Evolutionary conservation across 2,329 filamentous ascomycete species (phyloP), one percentile per base, ranked within the genome.

Genomic region (Monilinia vaccinii-corymbosi): DNA sequence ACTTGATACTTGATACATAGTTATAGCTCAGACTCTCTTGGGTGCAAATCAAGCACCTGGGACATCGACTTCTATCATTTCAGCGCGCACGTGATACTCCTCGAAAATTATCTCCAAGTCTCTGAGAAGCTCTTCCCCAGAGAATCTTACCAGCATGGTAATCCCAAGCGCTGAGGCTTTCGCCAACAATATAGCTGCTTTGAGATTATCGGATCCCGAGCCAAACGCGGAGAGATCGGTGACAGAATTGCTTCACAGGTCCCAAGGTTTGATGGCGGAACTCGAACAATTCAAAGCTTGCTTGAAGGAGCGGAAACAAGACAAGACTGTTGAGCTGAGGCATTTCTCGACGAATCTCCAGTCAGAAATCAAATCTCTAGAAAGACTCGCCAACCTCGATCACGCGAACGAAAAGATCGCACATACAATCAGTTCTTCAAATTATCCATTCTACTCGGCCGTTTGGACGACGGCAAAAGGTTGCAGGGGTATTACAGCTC

Each of bases 371-470:
- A 76, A 73, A 61, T 73, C 74, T 45, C 66, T 82, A 47, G 72
- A 79, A 62, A 78, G 74, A 67, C 62, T 70, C 16, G 64, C 61
- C 50, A 56, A 60, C 9, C 14, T 66, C 49, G 66, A 70, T 56
- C 65, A 66, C 25, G 62, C 63, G 1, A 63, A 63, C 46, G 68
- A 66, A 48, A 72, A 74, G 58, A 69, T 75, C 18, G 69, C 76
- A n/a, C 82, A 87, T 68, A 78, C 81, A 32, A 74, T 87, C 49
- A 77, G 80, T 53, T 86, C 83, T 9, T 86, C 83, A 0, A 89
- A 89, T 71, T 68, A 88, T 13, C 79, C 82, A 0, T 88, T 87
- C 68, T 82, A 84, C 58, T 79, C 83, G 64, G 78, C 81, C 7
- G 76, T 88, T 2, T 89, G 86, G 86, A 72, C 73, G 32, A 78